Evolutionary conservation across 2,329 filamentous ascomycete genomes (phyloP).

Genomic region (Hypoxylon sp.): DNA sequence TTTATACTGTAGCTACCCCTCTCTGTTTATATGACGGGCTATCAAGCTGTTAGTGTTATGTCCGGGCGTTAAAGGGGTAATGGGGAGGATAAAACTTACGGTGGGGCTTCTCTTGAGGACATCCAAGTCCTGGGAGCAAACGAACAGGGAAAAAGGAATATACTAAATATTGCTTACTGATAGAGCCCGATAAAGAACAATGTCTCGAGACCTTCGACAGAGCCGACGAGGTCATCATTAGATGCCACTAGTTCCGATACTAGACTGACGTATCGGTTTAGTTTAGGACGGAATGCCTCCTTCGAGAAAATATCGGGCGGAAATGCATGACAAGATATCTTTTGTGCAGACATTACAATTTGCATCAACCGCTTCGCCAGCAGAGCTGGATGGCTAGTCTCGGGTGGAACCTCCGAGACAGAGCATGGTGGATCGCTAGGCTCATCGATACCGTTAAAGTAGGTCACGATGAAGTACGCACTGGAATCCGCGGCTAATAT

Average conservation of each 20-base stretch:
- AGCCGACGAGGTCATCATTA: slow-evolving; percentile 61
- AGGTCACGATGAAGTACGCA: slow-evolving; percentile 42
- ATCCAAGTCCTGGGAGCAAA: background rate
- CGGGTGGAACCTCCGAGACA: slow-evolving; percentile 45
- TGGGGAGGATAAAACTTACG: background rate
- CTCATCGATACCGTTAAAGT: slow-evolving; percentile 47
- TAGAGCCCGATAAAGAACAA: slow-evolving; percentile 58
- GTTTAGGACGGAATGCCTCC: slow-evolving; percentile 40
- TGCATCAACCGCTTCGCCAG: slow-evolving; percentile 59
- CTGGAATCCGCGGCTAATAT: slow-evolving; percentile 43
- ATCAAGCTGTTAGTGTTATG: background rate
- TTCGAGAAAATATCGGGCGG: slow-evolving; percentile 42
- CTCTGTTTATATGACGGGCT: no score
- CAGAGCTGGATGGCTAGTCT: slow-evolving; percentile 55
- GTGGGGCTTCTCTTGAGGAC: background rate
- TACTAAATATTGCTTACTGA: slow-evolving; percentile 44
- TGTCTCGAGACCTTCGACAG: slow-evolving; percentile 62
- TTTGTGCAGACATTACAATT: slow-evolving; percentile 53
- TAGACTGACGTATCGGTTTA: slow-evolving; percentile 46
- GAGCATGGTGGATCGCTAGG: slow-evolving; percentile 34
- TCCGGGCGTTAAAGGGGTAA: background rate
- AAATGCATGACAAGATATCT: slow-evolving; percentile 49
- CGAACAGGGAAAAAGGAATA: background rate
- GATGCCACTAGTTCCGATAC: slow-evolving; percentile 54
- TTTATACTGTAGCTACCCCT: no score